These are phyloP conservation scores for Nothophytophthora sp. DNA, from an alignment of 352 stramenopile species.

Conservation along the genomic window DNA sequence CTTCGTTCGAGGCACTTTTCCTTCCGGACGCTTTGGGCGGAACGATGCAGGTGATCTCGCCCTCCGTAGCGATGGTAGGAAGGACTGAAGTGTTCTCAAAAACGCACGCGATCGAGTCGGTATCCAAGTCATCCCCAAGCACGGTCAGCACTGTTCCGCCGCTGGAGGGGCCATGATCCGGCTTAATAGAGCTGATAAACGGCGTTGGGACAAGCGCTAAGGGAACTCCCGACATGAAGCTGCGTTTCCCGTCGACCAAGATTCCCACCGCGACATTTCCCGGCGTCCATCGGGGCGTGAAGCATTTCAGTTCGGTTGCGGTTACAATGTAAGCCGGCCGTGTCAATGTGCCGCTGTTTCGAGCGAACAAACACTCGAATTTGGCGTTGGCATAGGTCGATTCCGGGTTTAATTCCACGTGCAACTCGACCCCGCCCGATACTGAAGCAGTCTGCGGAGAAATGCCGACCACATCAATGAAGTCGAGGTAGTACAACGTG, in stretches of 20 bases:
- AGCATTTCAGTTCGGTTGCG: conserved; percentile 22
- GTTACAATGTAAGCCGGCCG: conserved; percentile 27
- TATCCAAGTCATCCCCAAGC: conserved; percentile 17
- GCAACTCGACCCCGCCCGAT: conserved; percentile 27
- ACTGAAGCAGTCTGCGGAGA: conserved; percentile 23
- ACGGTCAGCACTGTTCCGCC: conserved; percentile 31
- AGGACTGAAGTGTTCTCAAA: conserved; percentile 22
- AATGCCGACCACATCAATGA: conserved; percentile 19
- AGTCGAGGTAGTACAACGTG: conserved; percentile 37
- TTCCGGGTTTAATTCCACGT: conserved; percentile 20
- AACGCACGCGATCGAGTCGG: conserved; percentile 16
- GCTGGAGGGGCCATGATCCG: conserved; percentile 20
- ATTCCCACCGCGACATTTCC: conserved; percentile 29
- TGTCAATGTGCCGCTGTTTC: conserved; percentile 4
- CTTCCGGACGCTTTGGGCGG: conserved; percentile 6
- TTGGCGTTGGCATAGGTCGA: conserved; percentile 1
- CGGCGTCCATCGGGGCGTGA: conserved; percentile 27
- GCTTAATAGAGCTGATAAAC: conserved; percentile 19
- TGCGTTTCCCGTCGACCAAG: conserved; percentile 18
- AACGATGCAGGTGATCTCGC: conserved; percentile 21
- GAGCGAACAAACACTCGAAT: conserved; percentile 43
- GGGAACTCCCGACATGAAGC: conserved; percentile 10
- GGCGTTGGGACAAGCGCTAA: conserved; percentile 28
- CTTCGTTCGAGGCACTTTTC: not conserved
- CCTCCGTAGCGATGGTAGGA: conserved; percentile 13